Conservation (phyloP, 1,139 yeast species). For the Candida sojae region DNA sequence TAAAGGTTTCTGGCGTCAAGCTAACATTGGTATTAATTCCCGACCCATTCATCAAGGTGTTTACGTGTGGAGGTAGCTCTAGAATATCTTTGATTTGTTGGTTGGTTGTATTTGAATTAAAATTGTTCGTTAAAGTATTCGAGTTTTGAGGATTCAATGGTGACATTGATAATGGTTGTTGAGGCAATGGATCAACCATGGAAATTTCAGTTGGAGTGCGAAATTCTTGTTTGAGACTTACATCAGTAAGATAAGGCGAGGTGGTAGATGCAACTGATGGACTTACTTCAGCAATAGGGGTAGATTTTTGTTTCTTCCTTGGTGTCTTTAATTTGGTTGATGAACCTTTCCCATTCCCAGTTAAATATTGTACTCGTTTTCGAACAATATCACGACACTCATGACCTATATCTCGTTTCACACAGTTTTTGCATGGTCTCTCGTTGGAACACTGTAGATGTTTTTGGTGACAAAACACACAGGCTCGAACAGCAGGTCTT, state of each 20-base stretch:
- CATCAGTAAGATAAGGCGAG: neutral
- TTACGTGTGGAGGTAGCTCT: conserved; percentile 7
- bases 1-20: conserved; percentile 4
- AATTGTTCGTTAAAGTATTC: neutral
- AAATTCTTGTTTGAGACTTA: neutral
- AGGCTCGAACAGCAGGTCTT: conserved; percentile 67
- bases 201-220: conserved; percentile 1
- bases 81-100: conserved; percentile 8
- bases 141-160: neutral
- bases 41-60: conserved; percentile 1
- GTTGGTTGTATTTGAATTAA: neutral
- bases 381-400: conserved; percentile 62
- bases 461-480: conserved; percentile 68
- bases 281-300: neutral
- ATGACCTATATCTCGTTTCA: conserved; percentile 56
- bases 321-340: conserved; percentile 1
- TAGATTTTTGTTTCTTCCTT: conserved; percentile 7
- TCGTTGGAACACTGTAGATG: conserved; percentile 65
- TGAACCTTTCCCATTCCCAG: conserved; percentile 5
- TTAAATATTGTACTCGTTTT: conserved; percentile 51
- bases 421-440: conserved; percentile 71
- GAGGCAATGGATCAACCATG: neutral
- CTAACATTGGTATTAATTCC: neutral
- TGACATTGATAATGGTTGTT: neutral
- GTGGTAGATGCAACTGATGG: neutral